Evolutionary conservation across 257 asterid genomes (phyloP).

Genomic region (Henckelia pumila): DNA sequence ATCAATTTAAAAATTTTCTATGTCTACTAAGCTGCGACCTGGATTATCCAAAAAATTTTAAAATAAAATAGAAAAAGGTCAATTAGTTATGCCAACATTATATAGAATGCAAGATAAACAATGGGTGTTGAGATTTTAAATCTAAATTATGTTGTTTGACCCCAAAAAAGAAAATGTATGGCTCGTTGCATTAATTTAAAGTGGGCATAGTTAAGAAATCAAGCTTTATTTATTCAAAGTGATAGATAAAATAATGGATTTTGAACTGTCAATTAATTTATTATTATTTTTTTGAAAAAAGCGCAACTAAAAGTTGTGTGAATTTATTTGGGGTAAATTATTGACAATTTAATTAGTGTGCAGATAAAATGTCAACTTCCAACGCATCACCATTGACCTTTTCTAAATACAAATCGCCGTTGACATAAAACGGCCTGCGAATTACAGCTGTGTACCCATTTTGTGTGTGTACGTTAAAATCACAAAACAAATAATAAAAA

Average conservation of each 20-base stretch:
- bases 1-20: no score
- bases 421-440: not conserved
- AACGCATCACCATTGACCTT: constrained; percentile 24
- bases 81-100: no score
- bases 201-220: constrained; percentile 29
- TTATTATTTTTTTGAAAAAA: no score
- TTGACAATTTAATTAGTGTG: constrained; percentile 8
- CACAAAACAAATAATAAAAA: no score
- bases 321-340: constrained; percentile 13
- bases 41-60: no score
- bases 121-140: no score
- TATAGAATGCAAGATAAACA: no score
- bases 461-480: not conserved
- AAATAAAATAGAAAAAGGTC: no score
- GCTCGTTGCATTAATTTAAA: constrained; percentile 22
- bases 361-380: constrained; percentile 30
- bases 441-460: constrained; percentile 2
- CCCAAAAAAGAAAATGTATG: not conserved
- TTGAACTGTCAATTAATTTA: not conserved
- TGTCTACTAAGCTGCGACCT: no score
- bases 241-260: constrained; percentile 15
- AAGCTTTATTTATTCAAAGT: constrained; percentile 28
- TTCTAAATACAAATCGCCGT: not conserved
- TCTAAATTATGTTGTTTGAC: not conserved
- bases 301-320: not conserved